Conservation (phyloP, 192 early-diverging fungal species). For the Entomortierella chlamydospora region DNA sequence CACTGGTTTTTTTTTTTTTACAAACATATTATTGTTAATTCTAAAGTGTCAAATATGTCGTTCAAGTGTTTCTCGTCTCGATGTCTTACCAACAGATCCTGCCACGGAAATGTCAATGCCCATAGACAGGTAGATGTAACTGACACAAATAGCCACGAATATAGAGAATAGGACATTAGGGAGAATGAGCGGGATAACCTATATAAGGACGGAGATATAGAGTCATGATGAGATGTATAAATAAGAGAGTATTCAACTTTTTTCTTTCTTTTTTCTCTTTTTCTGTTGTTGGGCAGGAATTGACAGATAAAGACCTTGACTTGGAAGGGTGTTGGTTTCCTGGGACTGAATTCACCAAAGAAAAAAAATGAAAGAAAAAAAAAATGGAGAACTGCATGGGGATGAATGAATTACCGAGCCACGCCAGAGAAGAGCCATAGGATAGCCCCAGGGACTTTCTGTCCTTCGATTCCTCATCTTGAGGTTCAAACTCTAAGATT, state of each 20-base stretch:
- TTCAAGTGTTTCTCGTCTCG: no score
- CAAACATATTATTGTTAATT: no score
- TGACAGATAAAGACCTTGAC: no score
- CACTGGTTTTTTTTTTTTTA: no score
- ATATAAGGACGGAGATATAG: neutral
- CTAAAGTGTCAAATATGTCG: neutral
- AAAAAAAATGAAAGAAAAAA: neutral
- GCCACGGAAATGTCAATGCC: constrained; percentile 41
- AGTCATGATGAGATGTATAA: neutral
- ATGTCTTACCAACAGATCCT: constrained; percentile 44
- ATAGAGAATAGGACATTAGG: constrained; percentile 48
- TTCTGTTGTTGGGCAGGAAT: no score
- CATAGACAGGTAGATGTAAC: constrained; percentile 38
- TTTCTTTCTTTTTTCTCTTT: no score
- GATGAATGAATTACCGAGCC: constrained; percentile 26
- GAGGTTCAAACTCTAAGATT: neutral
- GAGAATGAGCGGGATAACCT: constrained; percentile 50
- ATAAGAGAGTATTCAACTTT: neutral
- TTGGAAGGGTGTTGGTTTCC: neutral
- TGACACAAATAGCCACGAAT: constrained; percentile 39
- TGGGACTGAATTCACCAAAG: neutral
- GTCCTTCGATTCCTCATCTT: constrained; percentile 17
- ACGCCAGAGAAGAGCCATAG: constrained; percentile 50
- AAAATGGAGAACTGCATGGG: neutral
- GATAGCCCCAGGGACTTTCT: constrained; percentile 55